These are phyloP conservation scores for Leccinellum rugosiceps DNA, from an alignment of 768 basidiomycete genomes.

Conservation along the genomic window DNA sequence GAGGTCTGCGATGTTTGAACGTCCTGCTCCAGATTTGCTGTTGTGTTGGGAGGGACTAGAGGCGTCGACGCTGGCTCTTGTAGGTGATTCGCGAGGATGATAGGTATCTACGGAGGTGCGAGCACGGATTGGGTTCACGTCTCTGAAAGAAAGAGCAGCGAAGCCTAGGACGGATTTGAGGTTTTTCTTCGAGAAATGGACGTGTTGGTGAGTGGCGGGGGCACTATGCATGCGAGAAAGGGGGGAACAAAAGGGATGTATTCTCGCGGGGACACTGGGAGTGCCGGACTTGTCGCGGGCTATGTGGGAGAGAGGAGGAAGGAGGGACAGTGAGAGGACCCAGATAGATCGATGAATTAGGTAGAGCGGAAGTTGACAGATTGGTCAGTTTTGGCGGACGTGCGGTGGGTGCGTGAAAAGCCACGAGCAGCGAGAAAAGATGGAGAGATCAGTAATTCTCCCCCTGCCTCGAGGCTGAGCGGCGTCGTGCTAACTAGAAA, in stretches of 20 bases:
- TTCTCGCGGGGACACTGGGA: constrained; percentile 24
- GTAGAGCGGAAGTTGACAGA: constrained; percentile 28
- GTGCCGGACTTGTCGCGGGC: constrained; percentile 27
- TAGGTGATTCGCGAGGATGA: constrained; percentile 28
- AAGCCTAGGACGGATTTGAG: constrained; percentile 50
- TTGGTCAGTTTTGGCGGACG: constrained; percentile 30
- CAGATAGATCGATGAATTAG: constrained; percentile 30
- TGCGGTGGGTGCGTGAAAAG: constrained; percentile 35
- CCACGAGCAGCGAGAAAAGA: constrained; percentile 34
- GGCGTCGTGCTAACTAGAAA: constrained; percentile 18
- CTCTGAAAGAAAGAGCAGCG: constrained; percentile 35
- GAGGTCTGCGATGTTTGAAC: constrained; percentile 37
- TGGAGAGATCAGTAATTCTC: constrained; percentile 17
- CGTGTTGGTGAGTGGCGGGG: constrained; percentile 34
- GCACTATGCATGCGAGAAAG: constrained; percentile 43
- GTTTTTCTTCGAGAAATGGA: constrained; percentile 41
- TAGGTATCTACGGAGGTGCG: constrained; percentile 28
- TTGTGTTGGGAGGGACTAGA: constrained; percentile 35
- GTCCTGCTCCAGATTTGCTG: constrained; percentile 35
- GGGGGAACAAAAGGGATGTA: constrained; percentile 16
- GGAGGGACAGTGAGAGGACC: constrained; percentile 23
- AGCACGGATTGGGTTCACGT: constrained; percentile 29
- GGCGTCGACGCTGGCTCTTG: constrained; percentile 46
- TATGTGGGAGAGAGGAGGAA: constrained; percentile 22
- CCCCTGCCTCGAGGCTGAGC: constrained; percentile 31